Base-by-base conservation (phyloP, 2,329 filamentous ascomycete species). In the Paecilomyces fulvus region DNA sequence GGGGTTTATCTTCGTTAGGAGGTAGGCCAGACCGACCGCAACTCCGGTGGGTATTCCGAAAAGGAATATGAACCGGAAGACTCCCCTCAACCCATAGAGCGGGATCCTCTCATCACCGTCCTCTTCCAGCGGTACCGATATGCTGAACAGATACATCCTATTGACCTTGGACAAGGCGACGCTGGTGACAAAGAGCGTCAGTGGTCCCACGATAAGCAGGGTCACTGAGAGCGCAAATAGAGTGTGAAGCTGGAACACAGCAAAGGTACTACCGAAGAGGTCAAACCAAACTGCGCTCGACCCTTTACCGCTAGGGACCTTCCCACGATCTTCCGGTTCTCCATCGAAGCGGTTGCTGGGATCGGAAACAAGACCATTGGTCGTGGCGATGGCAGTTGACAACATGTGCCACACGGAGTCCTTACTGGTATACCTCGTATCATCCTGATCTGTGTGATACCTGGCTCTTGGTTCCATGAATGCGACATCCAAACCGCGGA, bases 401-500 rank as follows among this genome's bases (percentile, higher is more conserved):
- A 99, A 79, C 94, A 99, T 97, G 70, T 97, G 92, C 92, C 92
- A 97, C 20, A 97, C 73, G 2, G 83, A 85, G 53, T 81, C 77
- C 57, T 71, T 68, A 56, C 72, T 79, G 1, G 91, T 88, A 71
- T 96, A 90, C 43, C 83, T 83, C 2, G 86, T 80, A 67, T 95
- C 90, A 69, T 99, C 94, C 67, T 96, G 85, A 59, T 90, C 82
- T 0, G 92, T 97, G 69, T 99, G 94, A 66, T 99, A 99, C 56
- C 89, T 80, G 20, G 90, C 83, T 54, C 94, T 82, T 1, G 92
- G 92, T 61, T 86, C 84, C 76, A 90, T 92, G 73, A 97, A 99
- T 6, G 94, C 91, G 58, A 97, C 82, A 70, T 99, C 94, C 46
- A 97, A 79, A 1, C 94, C 94, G 54, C 92, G 87, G 68, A 95